Base-by-base conservation (phyloP, 1,284 basidiomycete genomes). In the Heterobasidion annosum region DNA sequence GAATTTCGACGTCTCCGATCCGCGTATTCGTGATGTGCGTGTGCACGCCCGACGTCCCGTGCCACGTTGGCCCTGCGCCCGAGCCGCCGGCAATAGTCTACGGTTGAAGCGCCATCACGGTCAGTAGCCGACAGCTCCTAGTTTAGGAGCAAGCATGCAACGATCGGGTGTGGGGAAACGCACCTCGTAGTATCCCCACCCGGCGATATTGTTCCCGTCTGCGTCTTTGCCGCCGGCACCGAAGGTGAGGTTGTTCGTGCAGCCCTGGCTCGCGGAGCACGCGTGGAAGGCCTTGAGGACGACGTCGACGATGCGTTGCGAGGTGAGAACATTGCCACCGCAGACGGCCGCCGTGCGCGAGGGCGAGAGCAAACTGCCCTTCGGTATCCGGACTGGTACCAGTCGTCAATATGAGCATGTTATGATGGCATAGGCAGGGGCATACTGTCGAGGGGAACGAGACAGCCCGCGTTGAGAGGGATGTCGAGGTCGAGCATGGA, bases 101-200 rank as follows among this genome's bases (percentile, higher is more conserved):
- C n/a, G 18, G 10, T 8, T 13, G 25, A n/a, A 2, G 45, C 45
- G 18, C 18, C 18, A 43, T 43, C 16, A 8, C 25, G 25, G 25
- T 25, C 4, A 25, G 25, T 25, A 25, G 25, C 25, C 25, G 25
- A 25, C 5, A 25, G 5, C 25, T 25, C 25, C 25, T 25, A 18
- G 18, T 18, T 18, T 18, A 25, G 25, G 25, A 25, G 1, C 25
- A 25, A 25, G 25, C 25, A 25, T 25, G 25, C 25, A 4, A 1
- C 25, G 25, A 25, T 25, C 25, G 3, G 25, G 25, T 4, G 3
- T 13, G n/a, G 2, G 8, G 50, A 37, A 43, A 55, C 67, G 53
- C 61, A 81, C 90, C 76, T 97, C 94, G 67, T 97, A 97, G 70
- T 96, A 97, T 1, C 95, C 95, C 85, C 92, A 98, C 15, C 94